Evolutionary conservation across 768 basidiomycete genomes (phyloP).

Genomic region (Boletus fagicola): DNA sequence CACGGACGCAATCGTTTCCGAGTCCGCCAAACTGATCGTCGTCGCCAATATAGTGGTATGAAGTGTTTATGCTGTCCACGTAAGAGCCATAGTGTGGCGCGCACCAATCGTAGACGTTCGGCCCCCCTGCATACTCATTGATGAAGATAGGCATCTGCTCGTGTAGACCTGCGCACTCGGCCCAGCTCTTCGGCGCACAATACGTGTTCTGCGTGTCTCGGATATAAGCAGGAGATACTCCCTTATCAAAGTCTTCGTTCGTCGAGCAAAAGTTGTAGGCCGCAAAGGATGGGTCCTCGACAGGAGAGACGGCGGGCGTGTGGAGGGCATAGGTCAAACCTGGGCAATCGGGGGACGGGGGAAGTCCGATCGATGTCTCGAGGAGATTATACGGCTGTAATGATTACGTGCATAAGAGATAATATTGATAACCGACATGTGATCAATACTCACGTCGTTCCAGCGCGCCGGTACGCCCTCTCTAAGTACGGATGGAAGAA

Average conservation of each 20-base stretch:
- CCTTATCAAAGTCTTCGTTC: slow-evolving; percentile 11
- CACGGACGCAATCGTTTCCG: slow-evolving; percentile 17
- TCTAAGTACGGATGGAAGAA: slow-evolving; percentile 32
- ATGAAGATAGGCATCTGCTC: slow-evolving; percentile 30
- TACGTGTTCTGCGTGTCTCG: slow-evolving; percentile 22
- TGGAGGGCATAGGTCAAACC: slow-evolving; percentile 24
- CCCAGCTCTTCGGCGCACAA: slow-evolving; percentile 29
- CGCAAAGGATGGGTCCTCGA: slow-evolving; percentile 24
- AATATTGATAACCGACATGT: slow-evolving; percentile 9
- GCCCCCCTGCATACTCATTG: slow-evolving; percentile 23
- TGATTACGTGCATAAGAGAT: slow-evolving; percentile 20
- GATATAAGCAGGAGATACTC: slow-evolving; percentile 10
- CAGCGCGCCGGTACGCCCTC: slow-evolving; percentile 32
- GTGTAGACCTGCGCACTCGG: slow-evolving; percentile 18
- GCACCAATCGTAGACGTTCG: slow-evolving; percentile 27
- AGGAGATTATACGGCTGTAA: slow-evolving; percentile 35
- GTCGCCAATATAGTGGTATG: slow-evolving; percentile 12
- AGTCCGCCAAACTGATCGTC: slow-evolving; percentile 9
- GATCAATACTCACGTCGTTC: slow-evolving; percentile 32
- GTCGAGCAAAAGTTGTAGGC: slow-evolving; percentile 19
- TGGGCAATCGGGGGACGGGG: slow-evolving; percentile 24
- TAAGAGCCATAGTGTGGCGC: slow-evolving; percentile 17
- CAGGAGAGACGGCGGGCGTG: slow-evolving; percentile 28
- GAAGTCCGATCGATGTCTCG: slow-evolving; percentile 31
- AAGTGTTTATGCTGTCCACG: not conserved